Percentiles rank a stretch among this genome's conserved stretches.
Conservation (phyloP, 2,329 filamentous ascomycete species). For the Zelopaecilomyces penicillatus region DNA sequence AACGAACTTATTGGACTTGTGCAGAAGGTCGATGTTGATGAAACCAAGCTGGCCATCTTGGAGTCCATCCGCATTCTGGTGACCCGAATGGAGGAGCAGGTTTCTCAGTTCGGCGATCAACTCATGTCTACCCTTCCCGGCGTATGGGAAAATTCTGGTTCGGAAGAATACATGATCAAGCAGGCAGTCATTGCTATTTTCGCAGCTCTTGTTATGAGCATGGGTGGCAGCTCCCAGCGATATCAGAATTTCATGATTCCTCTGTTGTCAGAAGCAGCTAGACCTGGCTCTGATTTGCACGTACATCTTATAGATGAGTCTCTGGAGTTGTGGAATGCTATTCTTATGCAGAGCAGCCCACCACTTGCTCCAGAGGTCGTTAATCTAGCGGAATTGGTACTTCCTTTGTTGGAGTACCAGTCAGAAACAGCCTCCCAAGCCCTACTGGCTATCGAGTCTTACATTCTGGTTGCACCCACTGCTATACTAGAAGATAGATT, state of each 20-base stretch:
- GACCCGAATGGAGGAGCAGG: slow-evolving; percentile 68
- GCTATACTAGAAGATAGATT: slow-evolving; percentile 52
- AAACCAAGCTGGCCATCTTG: slow-evolving; percentile 84
- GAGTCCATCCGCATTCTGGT: slow-evolving; percentile 80
- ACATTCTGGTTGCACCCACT: slow-evolving; percentile 62
- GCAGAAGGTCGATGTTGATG: slow-evolving; percentile 68
- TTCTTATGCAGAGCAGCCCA: slow-evolving; percentile 57
- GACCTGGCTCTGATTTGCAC: slow-evolving; percentile 65
- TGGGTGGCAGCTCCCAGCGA: slow-evolving; percentile 67
- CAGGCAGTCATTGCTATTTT: slow-evolving; percentile 85
- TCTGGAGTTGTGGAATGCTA: slow-evolving; percentile 76
- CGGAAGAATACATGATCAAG: slow-evolving; percentile 84
- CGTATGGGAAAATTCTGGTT: slow-evolving; percentile 75
- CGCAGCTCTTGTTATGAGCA: slow-evolving; percentile 73
- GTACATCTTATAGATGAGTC: slow-evolving; percentile 87
- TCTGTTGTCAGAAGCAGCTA: slow-evolving; percentile 70
- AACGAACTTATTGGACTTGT: slow-evolving; percentile 69
- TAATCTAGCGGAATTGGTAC: slow-evolving; percentile 50
- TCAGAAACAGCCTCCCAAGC: slow-evolving; percentile 54
- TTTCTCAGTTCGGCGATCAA: slow-evolving; percentile 61
- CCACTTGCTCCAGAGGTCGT: slow-evolving; percentile 56
- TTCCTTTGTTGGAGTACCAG: slow-evolving; percentile 59
- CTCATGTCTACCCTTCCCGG: slow-evolving; percentile 73
- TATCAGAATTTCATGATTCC: slow-evolving; percentile 78
- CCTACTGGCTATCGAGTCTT: slow-evolving; percentile 59